Base-by-base conservation (phyloP, 441 rosid genomes). In the Theobroma grandiflorum region DNA sequence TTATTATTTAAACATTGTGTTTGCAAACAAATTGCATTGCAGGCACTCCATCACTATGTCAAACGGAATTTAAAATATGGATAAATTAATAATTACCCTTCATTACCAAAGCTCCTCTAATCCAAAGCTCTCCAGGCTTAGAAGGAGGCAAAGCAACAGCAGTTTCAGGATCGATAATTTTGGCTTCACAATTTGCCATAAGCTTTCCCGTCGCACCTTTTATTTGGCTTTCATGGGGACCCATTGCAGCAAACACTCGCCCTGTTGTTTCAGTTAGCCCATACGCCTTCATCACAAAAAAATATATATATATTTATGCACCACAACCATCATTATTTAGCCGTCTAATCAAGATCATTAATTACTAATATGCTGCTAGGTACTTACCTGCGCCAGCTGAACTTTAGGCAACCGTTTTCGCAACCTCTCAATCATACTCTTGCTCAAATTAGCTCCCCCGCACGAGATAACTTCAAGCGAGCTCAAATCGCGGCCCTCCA, bases 181-280 rank as follows among this genome's bases (percentile, higher is more conserved):
- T 90, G 15, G 96, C 96, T 62, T 87, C 57, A 42, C 87, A 84
- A 73, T 84, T 79, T 1, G 92, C 66, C n/a, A 71, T 6, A 22
- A 92, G 89, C 89, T 83, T 89, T 37, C 96, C 96, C 2, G 87
- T 83, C 5, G 92, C 83, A 5, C 93, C 92, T 1, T 75, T 49
- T 0, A 82, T 84, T 42, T 42, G 77, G 26, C 86, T 64, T 84
- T 89, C 93, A 42, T 82, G 50, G 2, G 81, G 86, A 43, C 90
- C 88, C 31, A 82, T 57, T 1, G 91, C 73, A 18, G 58, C 80
- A 57, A 89, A 89, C 6, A 85, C 52, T 84, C 89, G 47, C 0
- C 81, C 91, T 11, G 91, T 84, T 55, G 90, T 75, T 85, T 92
- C 96, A 2, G 96, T 92, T 81, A 92, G 77, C 61, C 94, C 94